Percentiles rank a stretch among this genome's conserved stretches.
phyloP scores from a whole-genome alignment of 1,139 yeast genomes.

The Yarrowia galli region DNA sequence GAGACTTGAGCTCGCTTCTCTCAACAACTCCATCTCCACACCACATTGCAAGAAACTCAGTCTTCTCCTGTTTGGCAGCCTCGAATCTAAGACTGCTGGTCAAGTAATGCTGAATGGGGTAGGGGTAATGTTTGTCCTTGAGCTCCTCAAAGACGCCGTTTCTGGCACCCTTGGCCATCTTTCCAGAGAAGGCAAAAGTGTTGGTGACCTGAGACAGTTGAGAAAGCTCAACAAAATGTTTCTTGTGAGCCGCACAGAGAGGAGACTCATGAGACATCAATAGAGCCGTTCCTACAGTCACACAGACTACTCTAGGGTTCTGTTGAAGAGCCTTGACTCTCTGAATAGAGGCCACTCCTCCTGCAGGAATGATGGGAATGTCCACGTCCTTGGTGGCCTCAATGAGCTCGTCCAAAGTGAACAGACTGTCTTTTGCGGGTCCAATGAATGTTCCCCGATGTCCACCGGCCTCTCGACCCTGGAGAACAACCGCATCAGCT shows the following conservation, averaged over 20 bases:
- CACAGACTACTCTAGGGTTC: constrained; percentile 9
- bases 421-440: constrained; percentile 26
- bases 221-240: neutral
- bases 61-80: neutral
- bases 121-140: neutral
- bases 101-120: constrained; percentile 31
- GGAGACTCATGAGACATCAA: constrained; percentile 27
- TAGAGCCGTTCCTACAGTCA: constrained; percentile 15
- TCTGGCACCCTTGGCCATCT: constrained; percentile 19
- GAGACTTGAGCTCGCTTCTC: neutral
- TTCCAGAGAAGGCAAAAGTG: constrained; percentile 34
- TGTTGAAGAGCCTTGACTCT: neutral
- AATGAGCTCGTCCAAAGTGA: constrained; percentile 8
- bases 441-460: constrained; percentile 56
- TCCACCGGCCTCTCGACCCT: constrained; percentile 64
- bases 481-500: constrained; percentile 56
- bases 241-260: neutral
- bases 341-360: neutral
- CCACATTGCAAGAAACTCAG: constrained; percentile 12
- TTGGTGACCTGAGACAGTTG: constrained; percentile 1
- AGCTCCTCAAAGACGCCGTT: neutral
- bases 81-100: constrained; percentile 1
- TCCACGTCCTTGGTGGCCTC: constrained; percentile 2
- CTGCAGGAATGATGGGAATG: constrained; percentile 32
- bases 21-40: constrained; percentile 30